These are phyloP conservation scores for Salvia miltiorrhiza DNA, from an alignment of 257 asterid genomes.

Conservation along the genomic window DNA sequence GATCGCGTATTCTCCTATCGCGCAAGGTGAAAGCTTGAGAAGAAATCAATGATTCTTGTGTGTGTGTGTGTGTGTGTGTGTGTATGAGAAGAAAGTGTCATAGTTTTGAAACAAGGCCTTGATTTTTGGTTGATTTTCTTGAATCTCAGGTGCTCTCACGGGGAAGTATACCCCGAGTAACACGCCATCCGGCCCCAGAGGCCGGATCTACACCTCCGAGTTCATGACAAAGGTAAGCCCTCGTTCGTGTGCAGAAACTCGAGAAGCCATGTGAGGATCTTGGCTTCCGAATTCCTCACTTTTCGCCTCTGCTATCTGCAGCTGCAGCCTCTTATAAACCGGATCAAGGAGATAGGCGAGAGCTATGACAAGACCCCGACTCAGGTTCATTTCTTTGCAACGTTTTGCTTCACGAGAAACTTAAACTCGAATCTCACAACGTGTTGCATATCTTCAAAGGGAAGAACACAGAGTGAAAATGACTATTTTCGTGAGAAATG, in stretches of 20 bases:
- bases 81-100: neutral
- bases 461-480: no score
- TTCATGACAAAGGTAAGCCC: conserved; percentile 58
- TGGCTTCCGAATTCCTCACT: conserved; percentile 1
- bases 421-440: no score
- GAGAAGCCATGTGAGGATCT: neutral
- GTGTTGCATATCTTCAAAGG: no score
- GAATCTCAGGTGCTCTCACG: conserved; percentile 72
- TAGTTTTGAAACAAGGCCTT: neutral
- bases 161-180: conserved; percentile 82
- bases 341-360: conserved; percentile 79
- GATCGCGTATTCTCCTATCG: conserved; percentile 90
- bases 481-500: no score
- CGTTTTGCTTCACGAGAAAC: neutral
- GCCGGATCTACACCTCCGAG: conserved; percentile 75
- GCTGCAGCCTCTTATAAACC: conserved; percentile 72
- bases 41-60: neutral
- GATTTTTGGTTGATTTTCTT: neutral
- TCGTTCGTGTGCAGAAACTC: neutral
- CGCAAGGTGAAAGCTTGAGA: conserved; percentile 58
- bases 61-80: no score
- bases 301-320: conserved; percentile 34
- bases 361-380: conserved; percentile 70
- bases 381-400: conserved; percentile 46
- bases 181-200: conserved; percentile 88